phyloP scores from a whole-genome alignment of 768 basidiomycete species.

The Russula dissimulans region DNA sequence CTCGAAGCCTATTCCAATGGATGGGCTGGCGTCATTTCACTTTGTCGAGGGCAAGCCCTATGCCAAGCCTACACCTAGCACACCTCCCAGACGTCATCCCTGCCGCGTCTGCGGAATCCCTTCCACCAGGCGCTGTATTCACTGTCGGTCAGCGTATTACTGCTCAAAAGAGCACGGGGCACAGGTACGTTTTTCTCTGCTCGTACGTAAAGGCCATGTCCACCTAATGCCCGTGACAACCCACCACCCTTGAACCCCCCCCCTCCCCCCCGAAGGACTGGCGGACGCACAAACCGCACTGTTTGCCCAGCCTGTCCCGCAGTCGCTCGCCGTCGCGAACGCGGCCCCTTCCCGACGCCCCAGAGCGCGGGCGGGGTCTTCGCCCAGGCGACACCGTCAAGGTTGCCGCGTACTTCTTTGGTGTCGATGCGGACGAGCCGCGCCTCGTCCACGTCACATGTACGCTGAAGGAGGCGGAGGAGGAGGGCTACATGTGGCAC shows the following conservation, averaged over 20 bases:
- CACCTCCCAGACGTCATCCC: conserved; percentile 8
- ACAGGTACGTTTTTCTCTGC: not conserved
- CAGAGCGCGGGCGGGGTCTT: conserved; percentile 6
- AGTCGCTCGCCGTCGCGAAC: conserved; percentile 13
- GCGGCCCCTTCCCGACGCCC: conserved; percentile 6
- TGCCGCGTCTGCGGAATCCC: conserved; percentile 15
- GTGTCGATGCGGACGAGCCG: conserved; percentile 9
- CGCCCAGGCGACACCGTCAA: conserved; percentile 6
- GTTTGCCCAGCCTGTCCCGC: conserved; percentile 4
- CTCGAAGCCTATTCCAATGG: not conserved
- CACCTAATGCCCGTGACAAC: not conserved
- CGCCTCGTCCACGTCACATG: conserved; percentile 10
- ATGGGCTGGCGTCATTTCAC: conserved; percentile 1
- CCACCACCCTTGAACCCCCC: not conserved
- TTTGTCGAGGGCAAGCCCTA: conserved; percentile 1
- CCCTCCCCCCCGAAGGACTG: conserved; percentile 1
- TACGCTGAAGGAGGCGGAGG: conserved; percentile 5
- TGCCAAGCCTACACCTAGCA: not conserved
- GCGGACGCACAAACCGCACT: conserved; percentile 12
- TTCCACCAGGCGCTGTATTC: conserved; percentile 8
- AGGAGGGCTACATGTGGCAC: conserved; percentile 14
- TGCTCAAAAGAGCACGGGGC: conserved; percentile 9
- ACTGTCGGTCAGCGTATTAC: conserved; percentile 14
- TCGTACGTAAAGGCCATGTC: not conserved
- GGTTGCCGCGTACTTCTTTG: conserved; percentile 11